Percentiles rank a stretch among this genome's conserved stretches.
Conservation (phyloP, 2,329 filamentous ascomycete species). For the Ophiosphaerella herpotricha region DNA sequence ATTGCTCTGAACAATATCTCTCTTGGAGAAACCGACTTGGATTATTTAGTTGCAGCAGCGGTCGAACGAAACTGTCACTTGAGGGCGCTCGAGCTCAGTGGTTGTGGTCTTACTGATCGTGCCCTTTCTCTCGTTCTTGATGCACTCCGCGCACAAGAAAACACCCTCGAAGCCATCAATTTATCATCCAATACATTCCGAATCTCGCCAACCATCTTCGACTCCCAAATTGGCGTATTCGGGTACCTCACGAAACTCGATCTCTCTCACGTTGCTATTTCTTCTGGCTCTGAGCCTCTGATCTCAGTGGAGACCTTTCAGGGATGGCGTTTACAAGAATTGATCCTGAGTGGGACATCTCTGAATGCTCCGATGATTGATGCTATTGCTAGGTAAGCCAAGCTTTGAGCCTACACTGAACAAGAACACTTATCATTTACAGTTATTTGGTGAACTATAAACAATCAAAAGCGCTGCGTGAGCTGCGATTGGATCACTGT, state of each 20-base stretch:
- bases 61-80: conserved; percentile 68
- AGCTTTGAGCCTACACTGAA: not conserved
- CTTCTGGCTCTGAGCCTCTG: conserved; percentile 66
- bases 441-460: conserved; percentile 66
- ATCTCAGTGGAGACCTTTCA: conserved; percentile 68
- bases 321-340: conserved; percentile 69
- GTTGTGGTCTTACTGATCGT: conserved; percentile 64
- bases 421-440: conserved; percentile 39
- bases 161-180: conserved; percentile 69
- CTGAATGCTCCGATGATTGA: conserved; percentile 68
- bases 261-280: conserved; percentile 67
- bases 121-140: conserved; percentile 67
- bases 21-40: conserved; percentile 72
- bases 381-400: conserved; percentile 56
- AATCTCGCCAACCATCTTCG: conserved; percentile 66
- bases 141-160: conserved; percentile 66
- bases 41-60: conserved; percentile 69
- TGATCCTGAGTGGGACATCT: conserved; percentile 66
- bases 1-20: conserved; percentile 70
- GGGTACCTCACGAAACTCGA: conserved; percentile 68
- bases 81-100: conserved; percentile 68
- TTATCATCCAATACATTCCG: conserved; percentile 70
- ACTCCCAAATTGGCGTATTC: conserved; percentile 69
- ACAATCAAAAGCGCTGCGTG: conserved; percentile 62
- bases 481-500: conserved; percentile 69